Evolutionary conservation across 2,329 filamentous ascomycete species (phyloP), one percentile per base, ranked within the genome.

Genomic region (Aspergillus transmontanensis): DNA sequence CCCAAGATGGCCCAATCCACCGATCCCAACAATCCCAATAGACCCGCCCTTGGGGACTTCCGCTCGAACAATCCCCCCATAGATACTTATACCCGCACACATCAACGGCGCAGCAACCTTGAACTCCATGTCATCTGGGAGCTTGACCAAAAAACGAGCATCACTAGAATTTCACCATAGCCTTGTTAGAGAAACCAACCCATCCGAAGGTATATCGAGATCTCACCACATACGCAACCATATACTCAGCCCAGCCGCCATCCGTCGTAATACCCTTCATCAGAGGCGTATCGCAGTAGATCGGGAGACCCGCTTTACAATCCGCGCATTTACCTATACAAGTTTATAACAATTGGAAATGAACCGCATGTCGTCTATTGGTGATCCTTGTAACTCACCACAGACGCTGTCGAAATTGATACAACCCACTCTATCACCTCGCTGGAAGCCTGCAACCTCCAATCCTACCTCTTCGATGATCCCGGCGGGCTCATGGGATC

Each of bases 201-300:
- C 39, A 7, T n/a, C 16, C 6, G 45, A 32, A 14, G 23, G 21
- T 36, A 62, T 26, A 3, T 54, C 46, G 16, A 41, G 32, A 6
- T 32, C 12, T 26, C 30, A 51, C 12, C 46, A 28, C 64, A 16
- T 58, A 66, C 64, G 81, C 81, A 45, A 81, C 68, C 28, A 83
- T 82, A 68, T 86, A 88, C 63, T 88, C 84, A 1, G 85, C 85
- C 60, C 89, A 86, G 59, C 79, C 84, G 0, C 87, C 87, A 63
- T 88, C 76, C 9, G 76, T 72, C 4, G 76, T 43, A 41, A 71
- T 63, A 2, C 87, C 80, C 14, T 86, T 86, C 7, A 83, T 75
- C 60, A 82, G 76, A 0, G 72, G 71, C 11, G 7, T 16, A 23
- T 60, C 64, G 34, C 64, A 66, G 26, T 62, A 68, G 2, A 62